Conservation (phyloP, 176 grass and related monocot species). For the Avena eriantha region DNA sequence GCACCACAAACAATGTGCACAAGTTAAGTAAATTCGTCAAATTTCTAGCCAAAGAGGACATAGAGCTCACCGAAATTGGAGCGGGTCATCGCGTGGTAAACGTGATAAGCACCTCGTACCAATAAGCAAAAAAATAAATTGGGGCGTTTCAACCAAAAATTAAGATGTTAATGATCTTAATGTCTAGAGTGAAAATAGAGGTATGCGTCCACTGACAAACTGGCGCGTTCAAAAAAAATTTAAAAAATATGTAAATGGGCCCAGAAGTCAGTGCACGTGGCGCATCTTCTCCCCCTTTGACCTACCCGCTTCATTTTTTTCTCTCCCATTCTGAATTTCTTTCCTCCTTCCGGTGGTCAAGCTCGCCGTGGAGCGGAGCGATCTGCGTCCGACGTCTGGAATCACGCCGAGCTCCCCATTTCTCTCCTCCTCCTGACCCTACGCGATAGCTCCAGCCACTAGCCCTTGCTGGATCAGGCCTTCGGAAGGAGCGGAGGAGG, state of each 20-base stretch:
- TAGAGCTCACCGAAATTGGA: no score
- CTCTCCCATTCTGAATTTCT: slow-evolving; percentile 21
- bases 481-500: slow-evolving; percentile 14
- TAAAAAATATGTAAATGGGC: neutral
- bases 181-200: no score
- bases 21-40: no score
- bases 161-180: no score
- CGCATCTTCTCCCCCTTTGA: neutral
- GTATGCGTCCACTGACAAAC: no score
- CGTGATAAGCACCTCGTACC: no score
- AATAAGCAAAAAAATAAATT: no score
- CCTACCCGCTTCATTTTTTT: neutral
- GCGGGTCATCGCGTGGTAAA: no score
- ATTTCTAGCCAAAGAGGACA: no score
- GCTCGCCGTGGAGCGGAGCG: slow-evolving; percentile 1
- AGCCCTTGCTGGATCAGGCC: neutral
- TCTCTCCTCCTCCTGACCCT: neutral
- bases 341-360: neutral
- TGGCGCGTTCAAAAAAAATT: neutral
- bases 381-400: neutral
- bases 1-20: no score
- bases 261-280: neutral
- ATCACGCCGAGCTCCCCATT: neutral
- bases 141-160: no score
- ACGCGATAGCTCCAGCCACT: neutral